Percentiles rank a stretch among this genome's conserved stretches.
Evolutionary conservation across 345 rosid genomes (phyloP).

Genomic region (Carallia pectinifolia): DNA sequence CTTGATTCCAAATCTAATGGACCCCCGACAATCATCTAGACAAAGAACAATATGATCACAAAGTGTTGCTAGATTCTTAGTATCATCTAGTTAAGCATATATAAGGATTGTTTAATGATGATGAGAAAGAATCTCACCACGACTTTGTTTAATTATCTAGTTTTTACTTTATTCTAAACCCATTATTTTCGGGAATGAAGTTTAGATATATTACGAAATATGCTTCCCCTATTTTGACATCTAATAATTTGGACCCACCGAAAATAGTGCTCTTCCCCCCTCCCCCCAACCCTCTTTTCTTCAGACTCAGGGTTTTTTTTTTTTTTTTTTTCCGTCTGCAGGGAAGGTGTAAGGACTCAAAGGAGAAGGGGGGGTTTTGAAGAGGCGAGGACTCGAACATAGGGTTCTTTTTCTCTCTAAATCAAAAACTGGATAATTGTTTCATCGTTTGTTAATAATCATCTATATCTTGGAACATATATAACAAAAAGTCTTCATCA

Average conservation of each 20-base stretch:
- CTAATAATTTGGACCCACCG: constrained; percentile 4
- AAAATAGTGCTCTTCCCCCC: too few relatives aligned
- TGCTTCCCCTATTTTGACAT: constrained; percentile 27
- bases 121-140: constrained; percentile 23
- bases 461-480: too few relatives aligned
- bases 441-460: too few relatives aligned
- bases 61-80: constrained; percentile 31
- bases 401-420: too few relatives aligned
- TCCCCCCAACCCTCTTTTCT: too few relatives aligned
- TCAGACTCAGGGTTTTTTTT: too few relatives aligned
- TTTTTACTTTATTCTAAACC: constrained; percentile 31
- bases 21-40: constrained; percentile 35
- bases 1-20: constrained; percentile 35
- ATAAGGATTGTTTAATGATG: constrained; percentile 20
- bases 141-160: constrained; percentile 20
- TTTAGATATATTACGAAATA: constrained; percentile 14
- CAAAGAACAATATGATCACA: constrained; percentile 28
- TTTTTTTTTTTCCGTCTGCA: too few relatives aligned
- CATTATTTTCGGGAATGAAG: constrained; percentile 1
- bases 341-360: too few relatives aligned
- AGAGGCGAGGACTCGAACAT: too few relatives aligned
- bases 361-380: too few relatives aligned
- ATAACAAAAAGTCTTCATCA: neutral
- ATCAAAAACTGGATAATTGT: too few relatives aligned
- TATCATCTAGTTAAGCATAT: constrained; percentile 22